Evolutionary conservation across 1,284 basidiomycete genomes (phyloP), one percentile per base, ranked within the genome.

Genomic region (Irpex lacteus): DNA sequence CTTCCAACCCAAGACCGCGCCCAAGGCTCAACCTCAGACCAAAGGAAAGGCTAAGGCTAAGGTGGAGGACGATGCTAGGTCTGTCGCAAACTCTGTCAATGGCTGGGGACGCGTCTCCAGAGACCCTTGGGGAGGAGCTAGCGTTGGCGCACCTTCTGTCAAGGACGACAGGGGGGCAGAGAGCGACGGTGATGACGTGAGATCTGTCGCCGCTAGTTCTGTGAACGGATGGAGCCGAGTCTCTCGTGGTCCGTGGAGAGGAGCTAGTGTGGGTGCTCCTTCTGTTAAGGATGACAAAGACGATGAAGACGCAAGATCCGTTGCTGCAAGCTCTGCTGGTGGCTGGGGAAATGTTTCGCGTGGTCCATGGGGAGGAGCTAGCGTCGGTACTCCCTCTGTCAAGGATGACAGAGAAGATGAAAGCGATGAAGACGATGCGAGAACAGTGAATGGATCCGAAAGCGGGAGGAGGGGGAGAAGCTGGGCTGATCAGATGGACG

Each of bases 401-500:
- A 40, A 32, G 56, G 56, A 47, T 37, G 44, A 62, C 26, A 38
- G 60, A 18, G 62, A 62, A 7, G 58, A 32, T 19, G 40, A 60
- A 40, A 9, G 50, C 32, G 59, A 34, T 21, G 19, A 60, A 19
- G 37, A 44, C 38, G 38, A 50, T 21, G 5, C 26, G 34, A 44
- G 47, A 13, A 34, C 15, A 11, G 40, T 44, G 44, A 34, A 49
- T 19, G 37, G 38, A 13, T 40, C 58, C n/a, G 55, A 34, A n/a
- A 57, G 26, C 8, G 36, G 26, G 7, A 26, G 26, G 15, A 34
- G 18, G 6, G 59, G 61, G 32, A 65, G 62, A 38, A 59, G 55
- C 57, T 62, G 63, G 60, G 60, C 63, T 9, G 60, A 61, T 40
- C 53, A 61, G 57, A 62, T 65, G 60, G 63, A 61, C 36, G 63